Base-by-base conservation (phyloP, 2,329 filamentous ascomycete genomes). In the Ceratocystiopsis sp. region DNA sequence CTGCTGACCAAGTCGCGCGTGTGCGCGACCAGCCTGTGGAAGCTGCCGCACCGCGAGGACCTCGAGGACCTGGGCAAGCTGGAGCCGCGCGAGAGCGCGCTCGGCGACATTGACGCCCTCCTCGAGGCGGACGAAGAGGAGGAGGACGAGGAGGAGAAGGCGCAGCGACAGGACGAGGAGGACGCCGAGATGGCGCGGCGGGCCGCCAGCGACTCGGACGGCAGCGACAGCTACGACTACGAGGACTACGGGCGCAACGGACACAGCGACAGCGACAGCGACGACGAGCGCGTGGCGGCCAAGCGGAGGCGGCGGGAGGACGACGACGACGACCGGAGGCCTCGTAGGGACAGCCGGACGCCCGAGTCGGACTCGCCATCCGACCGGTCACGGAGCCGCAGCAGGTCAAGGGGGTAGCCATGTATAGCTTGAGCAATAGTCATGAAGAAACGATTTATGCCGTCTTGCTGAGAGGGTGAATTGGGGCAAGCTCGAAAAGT, bases 1-100 rank as follows among this genome's bases (percentile, higher is more conserved):
- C 62, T 98, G 50, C 66, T 98, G 49, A 81, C 75, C 0, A 93
- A 93, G 61, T 84, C 93, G 45, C 72, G 91, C 42, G 80, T 95
- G 0, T 96, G 89, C 57, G 89, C 79, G 35, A 96, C 91, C 3
- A 93, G 80, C 55, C 57, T 98, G 52, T 93, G 85, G 78, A 93
- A 94, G 64, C 72, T 98, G 69, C 84, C 87, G 4, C 77, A 77
- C 46, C 69, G 91, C 52, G 77, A 82, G 50, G 71, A 84, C 42
- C 58, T 98, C 50, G 91, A 98, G 63, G 91, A 98, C 58, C 57
- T 93, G 58, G 91, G 93, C 51, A 61, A 87, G 54, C 56, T 98
- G 54, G 89, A 95, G 56, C 82, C 86, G 41, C 73, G 89, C 50
- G 73, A 84, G 34, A 95, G 87, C 59, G 78, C 85, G 34, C 60